phyloP scores from a whole-genome alignment of 495 filamentous ascomycete genomes.

The Xylaria cubensis region DNA sequence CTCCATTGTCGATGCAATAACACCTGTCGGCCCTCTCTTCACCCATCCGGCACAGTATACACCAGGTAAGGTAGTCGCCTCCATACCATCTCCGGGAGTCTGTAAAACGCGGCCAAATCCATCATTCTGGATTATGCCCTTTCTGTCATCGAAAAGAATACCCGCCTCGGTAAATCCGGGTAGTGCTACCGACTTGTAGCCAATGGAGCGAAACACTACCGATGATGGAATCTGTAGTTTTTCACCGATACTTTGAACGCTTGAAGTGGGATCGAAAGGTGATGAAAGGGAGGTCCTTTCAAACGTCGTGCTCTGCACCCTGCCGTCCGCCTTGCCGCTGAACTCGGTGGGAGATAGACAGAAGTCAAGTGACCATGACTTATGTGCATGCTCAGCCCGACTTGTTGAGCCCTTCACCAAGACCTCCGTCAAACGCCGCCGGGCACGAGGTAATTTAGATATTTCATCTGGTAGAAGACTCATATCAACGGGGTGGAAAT shows the following conservation, averaged over 20 bases:
- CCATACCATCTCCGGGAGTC: slow-evolving; percentile 33
- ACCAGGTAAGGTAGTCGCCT: slow-evolving; percentile 59
- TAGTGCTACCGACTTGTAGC: slow-evolving; percentile 82
- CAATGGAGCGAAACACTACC: slow-evolving; percentile 87
- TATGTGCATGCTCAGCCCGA: slow-evolving; percentile 53
- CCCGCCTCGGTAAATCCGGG: slow-evolving; percentile 77
- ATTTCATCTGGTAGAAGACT: slow-evolving; percentile 69
- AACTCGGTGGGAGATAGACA: slow-evolving; percentile 78
- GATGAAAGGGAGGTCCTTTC: slow-evolving; percentile 60
- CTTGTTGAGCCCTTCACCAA: slow-evolving; percentile 73
- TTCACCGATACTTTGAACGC: slow-evolving; percentile 57
- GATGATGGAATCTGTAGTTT: slow-evolving; percentile 58
- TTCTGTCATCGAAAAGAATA: slow-evolving; percentile 75
- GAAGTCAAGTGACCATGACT: slow-evolving; percentile 85
- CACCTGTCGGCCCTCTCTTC: slow-evolving; percentile 91
- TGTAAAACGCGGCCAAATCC: slow-evolving; percentile 71
- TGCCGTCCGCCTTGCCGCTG: slow-evolving; percentile 53
- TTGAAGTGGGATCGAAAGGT: slow-evolving; percentile 59
- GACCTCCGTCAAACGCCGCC: slow-evolving; percentile 79
- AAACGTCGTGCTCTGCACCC: slow-evolving; percentile 69
- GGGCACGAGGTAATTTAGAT: slow-evolving; percentile 70
- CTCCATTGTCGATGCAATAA: slow-evolving; percentile 95
- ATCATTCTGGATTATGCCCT: slow-evolving; percentile 87
- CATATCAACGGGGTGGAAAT: slow-evolving; percentile 71
- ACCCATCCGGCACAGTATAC: slow-evolving; percentile 97